phyloP scores from a whole-genome alignment of 495 filamentous ascomycete species.

The Tuber microsphaerosporum region DNA sequence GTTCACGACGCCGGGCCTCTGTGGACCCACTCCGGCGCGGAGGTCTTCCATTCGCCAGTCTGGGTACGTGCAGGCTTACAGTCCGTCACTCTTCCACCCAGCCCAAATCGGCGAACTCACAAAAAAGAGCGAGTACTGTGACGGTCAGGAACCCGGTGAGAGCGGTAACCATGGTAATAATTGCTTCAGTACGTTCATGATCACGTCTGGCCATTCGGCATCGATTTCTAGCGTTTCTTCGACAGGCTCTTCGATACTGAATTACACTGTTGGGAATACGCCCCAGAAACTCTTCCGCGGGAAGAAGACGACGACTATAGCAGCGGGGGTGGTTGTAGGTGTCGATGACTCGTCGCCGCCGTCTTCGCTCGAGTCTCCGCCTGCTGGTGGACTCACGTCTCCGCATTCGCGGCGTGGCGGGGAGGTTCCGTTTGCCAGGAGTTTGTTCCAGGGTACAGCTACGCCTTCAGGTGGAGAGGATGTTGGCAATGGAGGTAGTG shows the following conservation, averaged over 20 bases:
- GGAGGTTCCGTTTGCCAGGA: neutral
- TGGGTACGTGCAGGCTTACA: constrained; percentile 7
- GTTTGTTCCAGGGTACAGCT: neutral
- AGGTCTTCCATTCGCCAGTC: constrained; percentile 20
- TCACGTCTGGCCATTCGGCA: constrained; percentile 14
- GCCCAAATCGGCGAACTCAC: neutral
- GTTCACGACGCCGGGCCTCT: constrained; percentile 10
- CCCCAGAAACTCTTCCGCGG: constrained; percentile 16
- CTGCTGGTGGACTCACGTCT: constrained; percentile 29
- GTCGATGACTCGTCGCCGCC: constrained; percentile 18
- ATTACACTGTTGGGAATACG: constrained; percentile 19
- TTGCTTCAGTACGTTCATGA: constrained; percentile 1
- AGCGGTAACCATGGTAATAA: neutral
- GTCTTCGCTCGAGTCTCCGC: constrained; percentile 19
- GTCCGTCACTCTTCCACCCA: constrained; percentile 8
- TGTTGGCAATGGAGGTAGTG: neutral
- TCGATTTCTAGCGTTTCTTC: constrained; percentile 33
- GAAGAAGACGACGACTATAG: neutral
- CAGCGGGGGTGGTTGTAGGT: neutral
- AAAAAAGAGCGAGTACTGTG: neutral
- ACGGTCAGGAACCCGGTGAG: neutral
- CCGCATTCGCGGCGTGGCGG: constrained; percentile 5
- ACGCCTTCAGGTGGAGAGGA: neutral
- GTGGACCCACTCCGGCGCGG: neutral
- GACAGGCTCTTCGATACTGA: constrained; percentile 26